These are phyloP conservation scores for Paramecium bursaria DNA, from an alignment of 73 alveolate genomes.

Conservation along the genomic window DNA sequence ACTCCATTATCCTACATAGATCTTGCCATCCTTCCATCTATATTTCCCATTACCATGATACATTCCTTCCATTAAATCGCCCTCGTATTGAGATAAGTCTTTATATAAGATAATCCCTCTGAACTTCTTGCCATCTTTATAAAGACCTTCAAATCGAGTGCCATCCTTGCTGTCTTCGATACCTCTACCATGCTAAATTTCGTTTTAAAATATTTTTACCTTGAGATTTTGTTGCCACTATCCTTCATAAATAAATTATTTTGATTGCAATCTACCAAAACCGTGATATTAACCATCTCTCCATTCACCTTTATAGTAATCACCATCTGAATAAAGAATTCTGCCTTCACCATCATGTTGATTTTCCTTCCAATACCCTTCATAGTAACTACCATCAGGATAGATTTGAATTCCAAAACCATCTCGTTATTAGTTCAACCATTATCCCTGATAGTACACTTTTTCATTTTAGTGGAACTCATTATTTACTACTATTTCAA, in stretches of 20 bases:
- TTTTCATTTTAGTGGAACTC: neutral
- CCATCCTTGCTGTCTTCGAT: neutral
- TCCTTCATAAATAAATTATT: constrained; percentile 26
- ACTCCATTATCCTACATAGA: no score
- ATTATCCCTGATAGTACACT: constrained; percentile 33
- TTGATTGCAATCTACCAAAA: constrained; percentile 65
- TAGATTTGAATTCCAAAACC: constrained; percentile 53
- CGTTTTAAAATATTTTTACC: no score
- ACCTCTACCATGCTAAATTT: constrained; percentile 30
- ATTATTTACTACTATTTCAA: no score
- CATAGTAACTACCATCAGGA: constrained; percentile 83
- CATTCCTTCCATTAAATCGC: neutral
- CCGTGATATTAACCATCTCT: constrained; percentile 77
- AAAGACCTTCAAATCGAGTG: constrained; percentile 1
- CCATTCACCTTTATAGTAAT: constrained; percentile 82
- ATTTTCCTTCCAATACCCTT: constrained; percentile 77
- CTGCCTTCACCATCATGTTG: constrained; percentile 79
- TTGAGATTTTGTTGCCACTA: no score
- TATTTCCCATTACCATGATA: constrained; percentile 46
- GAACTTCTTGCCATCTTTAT: neutral
- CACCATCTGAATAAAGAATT: constrained; percentile 77
- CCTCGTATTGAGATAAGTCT: neutral
- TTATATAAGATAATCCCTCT: neutral
- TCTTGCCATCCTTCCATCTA: constrained; percentile 51
- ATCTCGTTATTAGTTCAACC: constrained; percentile 52